Evolutionary conservation across 116 monocot species (phyloP).

Genomic region (Cymodocea nodosa): DNA sequence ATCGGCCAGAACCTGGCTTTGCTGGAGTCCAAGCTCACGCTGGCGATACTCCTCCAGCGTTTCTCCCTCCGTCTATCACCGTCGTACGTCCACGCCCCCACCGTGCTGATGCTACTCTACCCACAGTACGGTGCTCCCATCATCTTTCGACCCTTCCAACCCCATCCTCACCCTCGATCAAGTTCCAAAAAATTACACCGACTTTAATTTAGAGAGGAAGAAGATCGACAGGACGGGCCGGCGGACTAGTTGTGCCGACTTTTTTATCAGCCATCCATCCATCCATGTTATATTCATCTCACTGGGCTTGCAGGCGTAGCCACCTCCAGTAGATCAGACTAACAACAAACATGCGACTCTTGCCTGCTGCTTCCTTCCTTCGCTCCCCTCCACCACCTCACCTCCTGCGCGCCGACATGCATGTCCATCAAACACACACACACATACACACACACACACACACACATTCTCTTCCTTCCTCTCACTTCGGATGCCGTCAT

Average conservation of each 20-base stretch:
- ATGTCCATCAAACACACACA: not conserved
- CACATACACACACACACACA: not conserved
- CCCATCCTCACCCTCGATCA: not conserved
- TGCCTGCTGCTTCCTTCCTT: too few relatives aligned
- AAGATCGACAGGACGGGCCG: too few relatives aligned
- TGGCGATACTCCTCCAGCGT: conserved; percentile 70
- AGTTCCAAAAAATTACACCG: too few relatives aligned
- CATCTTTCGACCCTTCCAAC: conserved; percentile 28
- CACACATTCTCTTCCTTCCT: not conserved
- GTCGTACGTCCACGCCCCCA: conserved; percentile 78
- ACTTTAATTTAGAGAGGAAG: too few relatives aligned
- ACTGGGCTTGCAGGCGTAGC: too few relatives aligned
- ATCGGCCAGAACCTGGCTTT: conserved; percentile 88
- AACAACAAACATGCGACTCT: too few relatives aligned
- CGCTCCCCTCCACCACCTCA: too few relatives aligned
- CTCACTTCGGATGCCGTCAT: not conserved
- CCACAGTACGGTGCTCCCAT: conserved; percentile 87
- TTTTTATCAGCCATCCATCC: too few relatives aligned
- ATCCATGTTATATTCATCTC: too few relatives aligned
- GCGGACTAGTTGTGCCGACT: too few relatives aligned
- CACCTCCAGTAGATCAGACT: too few relatives aligned
- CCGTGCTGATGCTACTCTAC: conserved; percentile 92
- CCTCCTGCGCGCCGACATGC: not conserved
- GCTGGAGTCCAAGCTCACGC: conserved; percentile 67
- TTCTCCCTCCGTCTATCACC: conserved; percentile 57